Evolutionary conservation across 495 filamentous ascomycete species (phyloP), one percentile per base, ranked within the genome.

Genomic region (Elasticomyces elasticus): DNA sequence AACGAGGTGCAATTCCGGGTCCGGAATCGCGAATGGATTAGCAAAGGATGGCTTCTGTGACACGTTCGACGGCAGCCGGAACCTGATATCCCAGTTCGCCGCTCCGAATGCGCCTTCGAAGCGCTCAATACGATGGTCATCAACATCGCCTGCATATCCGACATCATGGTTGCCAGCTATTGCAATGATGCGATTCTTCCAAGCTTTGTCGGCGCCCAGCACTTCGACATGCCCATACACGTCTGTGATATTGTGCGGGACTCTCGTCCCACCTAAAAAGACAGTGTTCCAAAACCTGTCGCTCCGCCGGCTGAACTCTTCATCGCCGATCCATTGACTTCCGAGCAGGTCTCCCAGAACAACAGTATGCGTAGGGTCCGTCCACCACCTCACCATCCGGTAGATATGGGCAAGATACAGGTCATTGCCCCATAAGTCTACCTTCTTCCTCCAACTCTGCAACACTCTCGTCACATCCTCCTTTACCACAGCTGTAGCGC

Each of bases 111-210:
- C 78, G 9, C 73, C 66, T 71, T 92, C 87, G 66, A 94, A 98
- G 7, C 92, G 77, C 28, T 79, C 72, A 38, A 94, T 76, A 11
- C 88, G 78, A 26, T 79, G 71, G 30, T 72, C 67, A 49, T 81
- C 85, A 52, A 95, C 75, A 67, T 98, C 92, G 0, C 92, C 92
- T 0, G 91, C 86, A 62, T 98, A 98, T 25, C 92, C 92, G 50
- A 97, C 81, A 67, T 98, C 92, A 62, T 98, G 92, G 65, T 98
- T 98, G 0, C 92, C 92, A 0, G 83, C 87, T 11, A 96, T 76
- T 57, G 92, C 90, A 64, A 97, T 91, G 52, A 97, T 70, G 51
- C 85, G 78, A 25, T 74, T 73, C 13, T 75, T 71, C 92, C 92
- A 98, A 0, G 68, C 62, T 7, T 70, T 66, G 43, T 82, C 75